Evolutionary conservation across 768 basidiomycete genomes (phyloP).

Genomic region (Suillus sp.): DNA sequence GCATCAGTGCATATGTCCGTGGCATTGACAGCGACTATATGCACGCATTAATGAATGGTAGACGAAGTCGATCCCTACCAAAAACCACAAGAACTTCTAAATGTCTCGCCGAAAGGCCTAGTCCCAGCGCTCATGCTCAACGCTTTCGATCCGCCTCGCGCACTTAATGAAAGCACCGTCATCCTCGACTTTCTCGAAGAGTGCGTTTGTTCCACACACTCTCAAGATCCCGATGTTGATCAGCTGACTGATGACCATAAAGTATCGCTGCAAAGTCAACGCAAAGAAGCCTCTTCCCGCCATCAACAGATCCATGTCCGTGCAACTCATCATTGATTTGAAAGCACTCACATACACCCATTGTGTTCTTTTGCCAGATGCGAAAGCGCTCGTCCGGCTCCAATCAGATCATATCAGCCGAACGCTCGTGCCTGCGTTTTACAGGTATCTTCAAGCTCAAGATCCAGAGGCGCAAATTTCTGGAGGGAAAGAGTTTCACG

Average conservation of each 20-base stretch:
- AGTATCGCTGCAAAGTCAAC: constrained; percentile 55
- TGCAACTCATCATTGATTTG: constrained; percentile 5
- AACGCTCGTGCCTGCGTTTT: constrained; percentile 67
- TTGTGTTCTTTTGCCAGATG: constrained; percentile 44
- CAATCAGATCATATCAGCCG: constrained; percentile 71
- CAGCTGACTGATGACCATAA: neutral
- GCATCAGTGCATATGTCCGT: neutral
- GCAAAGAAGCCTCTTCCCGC: constrained; percentile 57
- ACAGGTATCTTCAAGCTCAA: constrained; percentile 75
- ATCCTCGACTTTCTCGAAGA: constrained; percentile 81
- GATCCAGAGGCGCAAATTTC: constrained; percentile 52
- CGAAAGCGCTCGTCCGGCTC: constrained; percentile 65
- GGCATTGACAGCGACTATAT: neutral
- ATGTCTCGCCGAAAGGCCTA: constrained; percentile 79
- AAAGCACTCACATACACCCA: constrained; percentile 3
- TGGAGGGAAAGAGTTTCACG: constrained; percentile 53
- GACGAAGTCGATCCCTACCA: constrained; percentile 85
- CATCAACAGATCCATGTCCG: constrained; percentile 60
- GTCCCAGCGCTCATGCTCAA: constrained; percentile 70
- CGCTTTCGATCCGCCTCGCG: constrained; percentile 53
- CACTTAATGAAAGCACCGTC: constrained; percentile 78
- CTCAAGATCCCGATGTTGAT: constrained; percentile 1
- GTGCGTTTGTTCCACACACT: constrained; percentile 39
- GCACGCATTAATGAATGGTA: constrained; percentile 24
- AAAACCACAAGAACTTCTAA: constrained; percentile 78